Evolutionary conservation across 352 stramenopile genomes (phyloP).

Genomic region (Globisporangium carolinianum): DNA sequence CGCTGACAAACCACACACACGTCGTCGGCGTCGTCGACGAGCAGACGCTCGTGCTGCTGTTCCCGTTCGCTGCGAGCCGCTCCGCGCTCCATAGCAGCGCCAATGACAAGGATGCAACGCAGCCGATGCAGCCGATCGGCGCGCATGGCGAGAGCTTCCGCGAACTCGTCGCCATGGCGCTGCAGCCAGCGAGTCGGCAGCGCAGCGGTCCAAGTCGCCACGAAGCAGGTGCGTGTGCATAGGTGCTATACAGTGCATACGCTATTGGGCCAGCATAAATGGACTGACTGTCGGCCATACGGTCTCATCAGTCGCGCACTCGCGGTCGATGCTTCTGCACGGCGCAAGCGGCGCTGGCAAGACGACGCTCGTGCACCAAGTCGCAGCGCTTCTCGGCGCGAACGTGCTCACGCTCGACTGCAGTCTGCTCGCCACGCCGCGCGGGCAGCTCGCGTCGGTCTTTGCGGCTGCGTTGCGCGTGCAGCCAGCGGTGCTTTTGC

Average conservation of each 20-base stretch:
- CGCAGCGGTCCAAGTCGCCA: not conserved
- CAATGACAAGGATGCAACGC: too few species aligned
- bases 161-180: conserved; percentile 34
- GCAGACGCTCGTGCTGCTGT: conserved; percentile 53
- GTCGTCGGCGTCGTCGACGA: conserved; percentile 44
- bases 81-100: not conserved
- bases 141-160: conserved; percentile 28
- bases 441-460: conserved; percentile 48
- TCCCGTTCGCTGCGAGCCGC: conserved; percentile 27
- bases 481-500: conserved; percentile 55
- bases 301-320: conserved; percentile 9
- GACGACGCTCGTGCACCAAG: conserved; percentile 51
- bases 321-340: conserved; percentile 53
- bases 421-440: conserved; percentile 42
- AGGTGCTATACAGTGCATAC: too few species aligned
- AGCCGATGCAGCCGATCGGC: conserved; percentile 26
- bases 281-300: too few species aligned
- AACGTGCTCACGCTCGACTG: conserved; percentile 65
- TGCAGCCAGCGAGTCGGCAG: conserved; percentile 5
- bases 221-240: conserved; percentile 4
- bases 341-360: conserved; percentile 67
- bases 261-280: too few species aligned
- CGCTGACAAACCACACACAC: not conserved
- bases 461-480: conserved; percentile 68
- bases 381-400: conserved; percentile 34